A percentile compares a stretch with the other conserved stretches of the same genome.
phyloP scores from a whole-genome alignment of 106 monocot genomes.

The Narthecium ossifragum region DNA sequence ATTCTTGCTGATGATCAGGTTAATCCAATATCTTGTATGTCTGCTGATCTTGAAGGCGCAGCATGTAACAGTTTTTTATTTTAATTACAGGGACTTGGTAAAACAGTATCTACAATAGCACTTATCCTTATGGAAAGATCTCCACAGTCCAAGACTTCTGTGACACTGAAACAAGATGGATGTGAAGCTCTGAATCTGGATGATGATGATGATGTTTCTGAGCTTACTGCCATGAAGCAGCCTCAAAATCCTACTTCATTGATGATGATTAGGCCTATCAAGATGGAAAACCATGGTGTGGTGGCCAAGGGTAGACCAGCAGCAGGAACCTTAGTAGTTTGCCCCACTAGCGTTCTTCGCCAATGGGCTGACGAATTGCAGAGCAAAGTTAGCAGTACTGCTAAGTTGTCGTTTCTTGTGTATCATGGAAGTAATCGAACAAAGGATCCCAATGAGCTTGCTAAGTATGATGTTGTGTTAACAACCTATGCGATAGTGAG shows the following conservation, averaged over 20 bases:
- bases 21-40: not conserved
- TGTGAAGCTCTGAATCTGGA: constrained; percentile 61
- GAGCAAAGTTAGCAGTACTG: constrained; percentile 60
- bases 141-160: constrained; percentile 23
- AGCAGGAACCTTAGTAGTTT: constrained; percentile 92
- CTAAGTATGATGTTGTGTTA: constrained; percentile 88
- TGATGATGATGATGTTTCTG: constrained; percentile 23
- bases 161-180: constrained; percentile 18
- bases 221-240: constrained; percentile 11
- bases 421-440: constrained; percentile 93
- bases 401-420: constrained; percentile 66
- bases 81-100: constrained; percentile 73
- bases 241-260: constrained; percentile 1
- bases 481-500: constrained; percentile 95
- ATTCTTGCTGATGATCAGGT: constrained; percentile 99
- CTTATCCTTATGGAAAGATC: constrained; percentile 78
- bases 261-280: constrained; percentile 2
- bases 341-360: constrained; percentile 93
- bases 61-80: not conserved
- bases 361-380: constrained; percentile 91
- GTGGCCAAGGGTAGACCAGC: constrained; percentile 51
- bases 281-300: constrained; percentile 19
- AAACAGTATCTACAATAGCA: constrained; percentile 90
- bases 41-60: not conserved
- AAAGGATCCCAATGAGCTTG: constrained; percentile 75